Percentiles rank a stretch among this genome's conserved stretches.
phyloP scores from a whole-genome alignment of 306 rosid genomes.

The Gleditsia sinensis region DNA sequence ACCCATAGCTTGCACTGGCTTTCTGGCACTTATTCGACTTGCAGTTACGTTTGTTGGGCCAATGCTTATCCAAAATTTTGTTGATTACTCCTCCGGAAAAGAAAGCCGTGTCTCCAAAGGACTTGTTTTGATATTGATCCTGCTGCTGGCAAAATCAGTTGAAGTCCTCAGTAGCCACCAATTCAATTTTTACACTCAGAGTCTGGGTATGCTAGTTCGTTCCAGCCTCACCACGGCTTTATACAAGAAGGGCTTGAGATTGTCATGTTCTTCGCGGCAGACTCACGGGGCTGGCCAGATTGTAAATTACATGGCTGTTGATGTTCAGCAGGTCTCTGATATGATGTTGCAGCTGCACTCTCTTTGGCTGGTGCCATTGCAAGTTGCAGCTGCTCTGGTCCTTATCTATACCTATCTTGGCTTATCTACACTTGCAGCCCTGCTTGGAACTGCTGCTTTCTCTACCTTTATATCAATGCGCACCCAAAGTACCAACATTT shows the following conservation, averaged over 20 bases:
- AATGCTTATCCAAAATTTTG: conserved; percentile 63
- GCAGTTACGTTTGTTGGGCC: conserved; percentile 76
- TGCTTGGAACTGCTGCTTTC: conserved; percentile 45
- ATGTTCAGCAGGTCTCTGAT: conserved; percentile 82
- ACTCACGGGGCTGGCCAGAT: conserved; percentile 83
- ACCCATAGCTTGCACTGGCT: conserved; percentile 66
- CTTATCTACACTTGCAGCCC: conserved; percentile 51
- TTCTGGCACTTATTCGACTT: conserved; percentile 59
- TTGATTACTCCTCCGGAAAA: conserved; percentile 62
- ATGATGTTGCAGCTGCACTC: conserved; percentile 80
- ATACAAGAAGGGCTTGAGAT: conserved; percentile 72
- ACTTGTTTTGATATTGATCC: conserved; percentile 55
- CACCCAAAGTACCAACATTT: conserved; percentile 51
- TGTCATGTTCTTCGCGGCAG: conserved; percentile 76
- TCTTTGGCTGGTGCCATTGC: conserved; percentile 82
- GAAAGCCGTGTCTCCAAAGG: conserved; percentile 64
- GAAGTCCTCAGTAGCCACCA: conserved; percentile 74
- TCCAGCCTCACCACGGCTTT: conserved; percentile 66
- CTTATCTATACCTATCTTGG: conserved; percentile 66
- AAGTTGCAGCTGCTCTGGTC: conserved; percentile 54
- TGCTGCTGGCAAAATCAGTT: conserved; percentile 58
- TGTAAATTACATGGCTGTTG: conserved; percentile 90
- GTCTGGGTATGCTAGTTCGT: conserved; percentile 78
- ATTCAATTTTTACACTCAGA: conserved; percentile 74
- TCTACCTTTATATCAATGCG: conserved; percentile 49